These are phyloP conservation scores for Camellia oleifera DNA, from an alignment of 179 eudicot genomes.

Conservation along the genomic window DNA sequence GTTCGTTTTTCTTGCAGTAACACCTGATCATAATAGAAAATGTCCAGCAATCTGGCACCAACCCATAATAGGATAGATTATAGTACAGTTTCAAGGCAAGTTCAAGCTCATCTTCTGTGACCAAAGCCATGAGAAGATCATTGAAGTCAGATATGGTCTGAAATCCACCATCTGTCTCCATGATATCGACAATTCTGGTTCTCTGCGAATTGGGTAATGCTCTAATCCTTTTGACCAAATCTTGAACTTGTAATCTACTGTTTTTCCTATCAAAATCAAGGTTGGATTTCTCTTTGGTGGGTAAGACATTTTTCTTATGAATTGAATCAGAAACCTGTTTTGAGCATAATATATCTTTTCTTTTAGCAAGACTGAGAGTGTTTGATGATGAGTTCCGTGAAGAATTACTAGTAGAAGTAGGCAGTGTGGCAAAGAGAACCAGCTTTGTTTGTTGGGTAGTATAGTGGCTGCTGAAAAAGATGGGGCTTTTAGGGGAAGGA, in stretches of 20 bases:
- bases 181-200: constrained; percentile 20
- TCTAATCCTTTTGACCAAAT: constrained; percentile 13
- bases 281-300: constrained; percentile 7
- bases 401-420: background rate
- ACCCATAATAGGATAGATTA: constrained; percentile 33
- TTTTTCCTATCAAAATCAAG: constrained; percentile 1
- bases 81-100: constrained; percentile 53
- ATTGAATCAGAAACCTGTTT: background rate
- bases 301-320: background rate
- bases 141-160: constrained; percentile 39
- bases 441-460: background rate
- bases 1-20: constrained; percentile 54
- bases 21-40: constrained; percentile 50
- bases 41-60: constrained; percentile 51
- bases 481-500: background rate
- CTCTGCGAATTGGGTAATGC: constrained; percentile 26
- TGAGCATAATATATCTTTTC: background rate
- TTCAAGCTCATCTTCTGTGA: constrained; percentile 41
- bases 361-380: background rate
- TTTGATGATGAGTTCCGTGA: background rate
- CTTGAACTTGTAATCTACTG: constrained; percentile 16
- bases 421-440: background rate
- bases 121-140: constrained; percentile 41
- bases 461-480: background rate
- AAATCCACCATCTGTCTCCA: constrained; percentile 22